phyloP scores from a whole-genome alignment of 176 grass and related monocot genomes.

The Dactylis glomerata region DNA sequence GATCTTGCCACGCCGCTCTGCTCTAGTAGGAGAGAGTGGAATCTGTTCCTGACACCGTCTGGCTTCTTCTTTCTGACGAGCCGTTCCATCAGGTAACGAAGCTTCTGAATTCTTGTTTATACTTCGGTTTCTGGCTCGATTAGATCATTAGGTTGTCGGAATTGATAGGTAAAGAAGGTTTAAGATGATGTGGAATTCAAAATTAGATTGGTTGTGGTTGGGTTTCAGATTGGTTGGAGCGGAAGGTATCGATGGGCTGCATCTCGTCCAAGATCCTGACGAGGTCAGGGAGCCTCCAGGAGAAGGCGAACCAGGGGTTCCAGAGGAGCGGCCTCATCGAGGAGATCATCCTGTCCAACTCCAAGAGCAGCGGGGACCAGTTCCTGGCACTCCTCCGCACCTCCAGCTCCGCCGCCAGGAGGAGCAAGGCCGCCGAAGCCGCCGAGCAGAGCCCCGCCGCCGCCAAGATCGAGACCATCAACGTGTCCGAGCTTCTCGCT shows the following conservation, averaged over 20 bases:
- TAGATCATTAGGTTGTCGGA: background rate
- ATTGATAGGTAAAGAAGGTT: no score
- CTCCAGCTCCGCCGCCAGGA: conserved; percentile 28
- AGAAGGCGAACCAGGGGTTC: conserved; percentile 48
- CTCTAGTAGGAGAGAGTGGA: background rate
- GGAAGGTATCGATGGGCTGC: conserved; percentile 54
- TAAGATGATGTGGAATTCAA: no score
- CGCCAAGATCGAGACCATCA: conserved; percentile 60
- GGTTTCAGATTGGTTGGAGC: conserved; percentile 4
- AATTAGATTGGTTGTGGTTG: background rate
- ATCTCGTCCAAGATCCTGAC: conserved; percentile 60
- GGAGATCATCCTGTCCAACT: conserved; percentile 67
- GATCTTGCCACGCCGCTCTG: conserved; percentile 27
- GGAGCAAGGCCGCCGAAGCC: background rate
- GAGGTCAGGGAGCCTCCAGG: conserved; percentile 69
- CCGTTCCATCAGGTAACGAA: conserved; percentile 10
- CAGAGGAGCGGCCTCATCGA: conserved; percentile 58
- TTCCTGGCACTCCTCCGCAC: conserved; percentile 56
- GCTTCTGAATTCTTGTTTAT: background rate
- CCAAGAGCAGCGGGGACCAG: conserved; percentile 58
- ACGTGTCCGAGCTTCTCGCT: conserved; percentile 62
- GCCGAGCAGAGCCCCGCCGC: background rate
- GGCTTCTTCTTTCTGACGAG: background rate
- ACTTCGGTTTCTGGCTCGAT: background rate
- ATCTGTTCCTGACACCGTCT: background rate